Conservation (phyloP, 2,329 filamentous ascomycete species). For the Aspergillus aculeatus region DNA sequence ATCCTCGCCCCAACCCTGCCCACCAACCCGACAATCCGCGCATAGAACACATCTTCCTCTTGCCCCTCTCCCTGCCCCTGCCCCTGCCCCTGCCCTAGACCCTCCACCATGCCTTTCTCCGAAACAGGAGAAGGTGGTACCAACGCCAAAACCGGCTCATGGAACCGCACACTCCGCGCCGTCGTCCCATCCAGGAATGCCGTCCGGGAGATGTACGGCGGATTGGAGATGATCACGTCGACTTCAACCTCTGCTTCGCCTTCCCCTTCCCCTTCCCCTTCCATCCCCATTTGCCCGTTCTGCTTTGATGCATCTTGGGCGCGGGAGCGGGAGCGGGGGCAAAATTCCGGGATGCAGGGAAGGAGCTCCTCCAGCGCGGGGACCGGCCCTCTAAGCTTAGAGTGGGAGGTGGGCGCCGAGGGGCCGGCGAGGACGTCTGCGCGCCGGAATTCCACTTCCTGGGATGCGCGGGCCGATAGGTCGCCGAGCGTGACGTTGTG, state of each 20-base stretch:
- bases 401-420: too few relatives aligned
- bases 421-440: not conserved
- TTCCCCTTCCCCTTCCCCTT: not conserved
- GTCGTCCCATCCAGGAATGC: not conserved
- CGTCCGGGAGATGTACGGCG: not conserved
- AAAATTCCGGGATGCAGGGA: not conserved
- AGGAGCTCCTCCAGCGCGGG: not conserved
- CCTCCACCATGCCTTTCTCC: too few relatives aligned
- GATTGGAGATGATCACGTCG: not conserved
- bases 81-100: too few relatives aligned
- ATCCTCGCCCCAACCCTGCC: not conserved
- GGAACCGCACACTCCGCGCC: not conserved
- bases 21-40: not conserved
- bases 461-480: not conserved
- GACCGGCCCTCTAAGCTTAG: too few relatives aligned
- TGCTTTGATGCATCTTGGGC: too few relatives aligned
- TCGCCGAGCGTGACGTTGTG: not conserved
- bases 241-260: not conserved
- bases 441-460: not conserved
- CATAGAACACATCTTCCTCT: not conserved
- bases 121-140: not conserved
- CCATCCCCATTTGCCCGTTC: too few relatives aligned
- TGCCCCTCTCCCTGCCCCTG: too few relatives aligned
- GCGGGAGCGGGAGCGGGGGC: not conserved
- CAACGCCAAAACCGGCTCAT: not conserved